Base-by-base conservation (phyloP, 2,329 filamentous ascomycete species). In the Aspergillus niger region DNA sequence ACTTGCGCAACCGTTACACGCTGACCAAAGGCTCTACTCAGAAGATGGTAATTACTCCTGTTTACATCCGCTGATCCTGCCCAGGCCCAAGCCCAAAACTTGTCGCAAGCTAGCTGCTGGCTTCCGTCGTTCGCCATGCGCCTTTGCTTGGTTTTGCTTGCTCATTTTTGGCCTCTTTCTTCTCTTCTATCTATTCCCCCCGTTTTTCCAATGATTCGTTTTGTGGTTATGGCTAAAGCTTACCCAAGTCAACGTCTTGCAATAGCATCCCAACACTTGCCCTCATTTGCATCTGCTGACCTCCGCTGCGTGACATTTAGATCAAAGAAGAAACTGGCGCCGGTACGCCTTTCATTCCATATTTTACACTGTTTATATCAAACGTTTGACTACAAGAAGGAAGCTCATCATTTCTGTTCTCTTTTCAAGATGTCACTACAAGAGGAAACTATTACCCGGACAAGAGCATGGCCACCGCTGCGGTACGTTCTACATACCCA, bases 321-420 rank as follows among this genome's bases (percentile, higher is more conserved):
- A 99, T 99, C 74, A 96, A 97, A 89, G 94, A 97, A 83, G 92
- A 97, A 74, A 98, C 94, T 89, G 95, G 95, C 86, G 94, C 95
- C 85, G 95, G 95, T 99, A 99, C 89, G 93, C 87, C 83, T 77
- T 36, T 79, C 77, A 70, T 65, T 71, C 71, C 68, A 68, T 69
- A 67, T 69, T 76, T 79, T 78, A 76, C 72, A 36, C 11, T 36
- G 11, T 36, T 76, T 77, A 79, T 79, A 71, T 77, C 76, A 67
- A 36, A 73, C 73, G 77, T 71, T 76, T 69, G 79, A 77, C 78
- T 80, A 36, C 76, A 81, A 81, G 81, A 78, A 77, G 74, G 78
- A 81, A 85, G 82, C 85, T 88, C 81, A 87, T 85, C 74, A 75
- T 82, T 64, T 80, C 63, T 80, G 79, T 80, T 80, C 76, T 79